These are phyloP conservation scores for Phyllosticta citribraziliensis DNA, from an alignment of 2,329 filamentous ascomycete species.

Conservation along the genomic window DNA sequence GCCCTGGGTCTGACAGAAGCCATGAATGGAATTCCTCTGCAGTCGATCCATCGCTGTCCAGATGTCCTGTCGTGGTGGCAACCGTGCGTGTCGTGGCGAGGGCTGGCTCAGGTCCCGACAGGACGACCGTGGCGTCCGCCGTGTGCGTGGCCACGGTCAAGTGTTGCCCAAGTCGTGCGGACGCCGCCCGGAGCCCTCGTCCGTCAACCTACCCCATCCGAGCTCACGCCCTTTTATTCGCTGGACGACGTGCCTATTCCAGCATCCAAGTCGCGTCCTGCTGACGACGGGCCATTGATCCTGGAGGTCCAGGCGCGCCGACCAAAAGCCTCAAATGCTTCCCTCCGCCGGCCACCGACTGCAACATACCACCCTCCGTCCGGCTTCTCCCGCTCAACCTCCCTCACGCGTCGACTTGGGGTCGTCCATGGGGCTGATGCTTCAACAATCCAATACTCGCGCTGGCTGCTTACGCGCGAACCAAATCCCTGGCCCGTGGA, in stretches of 20 bases:
- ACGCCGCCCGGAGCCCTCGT: not conserved
- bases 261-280: not conserved
- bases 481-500: not conserved
- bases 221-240: not conserved
- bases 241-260: not conserved
- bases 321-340: not conserved
- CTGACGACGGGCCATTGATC: not conserved
- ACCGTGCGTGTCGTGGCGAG: not conserved
- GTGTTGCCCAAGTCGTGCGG: not conserved
- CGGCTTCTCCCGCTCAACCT: not conserved
- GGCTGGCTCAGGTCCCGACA: too few species aligned
- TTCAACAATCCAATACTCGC: not conserved
- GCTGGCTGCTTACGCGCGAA: not conserved
- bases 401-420: not conserved
- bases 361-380: not conserved
- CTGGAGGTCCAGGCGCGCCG: not conserved
- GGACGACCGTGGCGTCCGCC: not conserved
- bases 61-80: not conserved
- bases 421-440: not conserved
- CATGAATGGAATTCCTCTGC: not conserved
- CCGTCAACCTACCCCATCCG: not conserved
- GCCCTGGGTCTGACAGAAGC: not conserved
- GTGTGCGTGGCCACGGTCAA: not conserved
- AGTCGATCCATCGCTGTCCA: not conserved
- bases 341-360: not conserved